A percentile compares a stretch with the other conserved stretches of the same genome.
These are phyloP conservation scores for Trichophyton rubrum DNA, from an alignment of 2,329 filamentous ascomycete species.

Conservation along the genomic window DNA sequence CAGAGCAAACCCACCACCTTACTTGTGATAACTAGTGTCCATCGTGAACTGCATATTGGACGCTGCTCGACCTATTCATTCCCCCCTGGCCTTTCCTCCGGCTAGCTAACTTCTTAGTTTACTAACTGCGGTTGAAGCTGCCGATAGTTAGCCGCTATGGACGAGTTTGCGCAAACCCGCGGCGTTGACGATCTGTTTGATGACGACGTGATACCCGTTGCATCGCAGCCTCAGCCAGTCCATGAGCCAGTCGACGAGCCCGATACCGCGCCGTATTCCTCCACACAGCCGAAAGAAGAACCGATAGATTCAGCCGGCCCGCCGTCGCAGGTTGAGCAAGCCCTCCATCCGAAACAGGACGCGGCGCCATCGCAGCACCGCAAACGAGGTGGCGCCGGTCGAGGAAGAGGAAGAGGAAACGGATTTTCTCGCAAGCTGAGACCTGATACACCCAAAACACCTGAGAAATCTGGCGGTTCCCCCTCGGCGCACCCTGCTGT, in stretches of 20 bases:
- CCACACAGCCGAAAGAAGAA: conserved; percentile 21
- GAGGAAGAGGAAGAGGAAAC: neutral
- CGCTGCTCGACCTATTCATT: too few species aligned
- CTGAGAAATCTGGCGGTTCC: neutral
- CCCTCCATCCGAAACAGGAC: conserved; percentile 3
- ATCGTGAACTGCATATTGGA: too few species aligned
- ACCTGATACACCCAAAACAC: neutral
- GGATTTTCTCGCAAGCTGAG: conserved; percentile 3
- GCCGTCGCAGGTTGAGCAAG: neutral
- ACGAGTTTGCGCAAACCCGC: conserved; percentile 39
- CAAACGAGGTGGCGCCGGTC: neutral
- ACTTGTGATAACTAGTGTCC: too few species aligned
- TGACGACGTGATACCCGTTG: conserved; percentile 38
- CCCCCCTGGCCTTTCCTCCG: too few species aligned
- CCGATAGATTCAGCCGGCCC: conserved; percentile 13
- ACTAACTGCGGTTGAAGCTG: too few species aligned
- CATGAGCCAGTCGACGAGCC: neutral
- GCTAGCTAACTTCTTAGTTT: too few species aligned
- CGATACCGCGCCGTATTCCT: neutral
- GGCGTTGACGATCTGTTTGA: conserved; percentile 40
- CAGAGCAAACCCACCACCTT: too few species aligned
- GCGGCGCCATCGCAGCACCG: neutral
- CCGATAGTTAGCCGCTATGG: conserved; percentile 18
- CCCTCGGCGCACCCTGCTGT: neutral
- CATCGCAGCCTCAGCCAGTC: conserved; percentile 18